Percentiles rank a stretch among this genome's conserved stretches.
Evolutionary conservation across 2,329 filamentous ascomycete species (phyloP).

Genomic region (Thielaviopsis musarum): DNA sequence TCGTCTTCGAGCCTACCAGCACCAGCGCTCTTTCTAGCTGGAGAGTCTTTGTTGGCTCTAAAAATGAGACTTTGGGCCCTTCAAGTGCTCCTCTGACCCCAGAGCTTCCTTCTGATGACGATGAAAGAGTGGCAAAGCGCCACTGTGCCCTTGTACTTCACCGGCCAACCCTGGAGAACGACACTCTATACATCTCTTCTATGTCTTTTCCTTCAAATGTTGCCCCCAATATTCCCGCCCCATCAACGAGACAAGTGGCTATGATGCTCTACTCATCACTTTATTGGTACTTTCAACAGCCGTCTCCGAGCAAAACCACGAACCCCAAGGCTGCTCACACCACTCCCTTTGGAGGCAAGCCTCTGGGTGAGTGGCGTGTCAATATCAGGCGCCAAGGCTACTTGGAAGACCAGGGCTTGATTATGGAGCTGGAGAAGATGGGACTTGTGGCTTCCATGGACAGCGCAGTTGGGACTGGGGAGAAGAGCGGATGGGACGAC

Average conservation of each 20-base stretch:
- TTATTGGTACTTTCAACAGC: constrained; percentile 95
- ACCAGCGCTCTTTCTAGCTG: constrained; percentile 64
- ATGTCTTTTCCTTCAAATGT: constrained; percentile 67
- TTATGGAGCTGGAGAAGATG: constrained; percentile 89
- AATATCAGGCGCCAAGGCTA: constrained; percentile 77
- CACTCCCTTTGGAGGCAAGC: constrained; percentile 54
- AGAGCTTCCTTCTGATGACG: background rate
- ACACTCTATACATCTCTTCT: constrained; percentile 80
- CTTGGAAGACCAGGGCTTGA: constrained; percentile 62
- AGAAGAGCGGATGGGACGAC: constrained; percentile 49
- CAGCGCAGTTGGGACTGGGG: constrained; percentile 49
- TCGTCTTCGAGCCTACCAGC: constrained; percentile 76
- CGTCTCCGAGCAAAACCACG: constrained; percentile 48
- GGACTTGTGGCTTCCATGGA: constrained; percentile 64
- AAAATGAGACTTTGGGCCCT: constrained; percentile 21
- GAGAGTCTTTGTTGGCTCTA: constrained; percentile 73
- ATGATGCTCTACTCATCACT: constrained; percentile 94
- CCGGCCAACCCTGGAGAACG: constrained; percentile 57
- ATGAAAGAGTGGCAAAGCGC: constrained; percentile 15
- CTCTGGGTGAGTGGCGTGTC: constrained; percentile 74
- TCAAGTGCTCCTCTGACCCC: constrained; percentile 18
- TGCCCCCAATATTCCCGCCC: constrained; percentile 65
- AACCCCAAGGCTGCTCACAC: constrained; percentile 39
- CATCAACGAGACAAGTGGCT: constrained; percentile 75
- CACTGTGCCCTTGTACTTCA: constrained; percentile 28